phyloP scores from a whole-genome alignment of 768 basidiomycete genomes.

The Mycena filopes region DNA sequence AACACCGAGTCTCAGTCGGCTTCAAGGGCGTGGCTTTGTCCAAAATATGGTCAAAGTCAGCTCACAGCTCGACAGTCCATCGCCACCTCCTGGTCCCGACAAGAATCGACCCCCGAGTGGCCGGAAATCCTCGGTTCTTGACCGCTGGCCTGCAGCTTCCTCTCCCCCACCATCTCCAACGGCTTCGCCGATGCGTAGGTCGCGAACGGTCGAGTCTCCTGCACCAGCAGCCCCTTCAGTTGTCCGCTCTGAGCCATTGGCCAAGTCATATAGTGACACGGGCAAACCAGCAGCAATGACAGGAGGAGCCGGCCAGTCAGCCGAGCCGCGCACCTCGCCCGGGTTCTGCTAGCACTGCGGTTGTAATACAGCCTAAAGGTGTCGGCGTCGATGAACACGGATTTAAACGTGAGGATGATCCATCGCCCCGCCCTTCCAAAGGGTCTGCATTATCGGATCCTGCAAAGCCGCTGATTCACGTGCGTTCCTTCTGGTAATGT shows the following conservation, averaged over 20 bases:
- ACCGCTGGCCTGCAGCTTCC: slow-evolving; percentile 68
- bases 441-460: slow-evolving; percentile 52
- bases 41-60: slow-evolving; percentile 84
- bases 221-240: slow-evolving; percentile 27
- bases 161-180: slow-evolving; percentile 49
- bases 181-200: slow-evolving; percentile 32
- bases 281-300: slow-evolving; percentile 31
- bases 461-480: slow-evolving; percentile 82
- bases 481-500: slow-evolving; percentile 79
- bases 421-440: slow-evolving; percentile 35
- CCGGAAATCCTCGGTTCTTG: slow-evolving; percentile 68
- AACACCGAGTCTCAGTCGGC: slow-evolving; percentile 83
- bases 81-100: slow-evolving; percentile 45
- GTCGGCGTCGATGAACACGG: slow-evolving; percentile 59
- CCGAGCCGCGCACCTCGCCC: slow-evolving; percentile 53
- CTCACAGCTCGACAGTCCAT: slow-evolving; percentile 56
- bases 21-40: slow-evolving; percentile 89
- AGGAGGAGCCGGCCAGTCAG: slow-evolving; percentile 40
- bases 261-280: slow-evolving; percentile 32
- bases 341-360: slow-evolving; percentile 82
- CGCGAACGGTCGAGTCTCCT: slow-evolving; percentile 37
- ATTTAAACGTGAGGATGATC: slow-evolving; percentile 47
- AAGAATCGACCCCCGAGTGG: slow-evolving; percentile 45
- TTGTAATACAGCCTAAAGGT: slow-evolving; percentile 62
- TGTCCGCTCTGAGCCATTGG: slow-evolving; percentile 2